Base-by-base conservation (phyloP, 192 early-diverging fungal genomes). In the Linnemannia elongata region DNA sequence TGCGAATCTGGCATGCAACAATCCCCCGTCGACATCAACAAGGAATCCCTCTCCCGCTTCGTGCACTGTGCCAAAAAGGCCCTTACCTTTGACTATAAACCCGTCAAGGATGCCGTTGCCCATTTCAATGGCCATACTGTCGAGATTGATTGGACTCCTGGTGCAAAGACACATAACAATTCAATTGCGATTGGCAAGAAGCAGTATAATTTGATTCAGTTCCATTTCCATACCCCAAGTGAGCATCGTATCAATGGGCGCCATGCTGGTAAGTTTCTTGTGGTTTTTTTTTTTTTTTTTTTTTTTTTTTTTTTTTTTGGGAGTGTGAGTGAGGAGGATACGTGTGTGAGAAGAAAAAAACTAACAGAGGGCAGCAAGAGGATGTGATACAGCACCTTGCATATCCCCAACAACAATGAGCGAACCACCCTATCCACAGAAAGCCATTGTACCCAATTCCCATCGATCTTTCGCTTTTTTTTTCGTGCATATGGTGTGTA, bases 211-310 rank as follows among this genome's bases (percentile, higher is more conserved):
- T 72, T 94, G 69, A 20, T 45, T 24, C 88, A 93, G 42, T 93
- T 95, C 77, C 94, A 95, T 82, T 90, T 95, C 79, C 94, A 95
- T 83, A 81, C 88, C 2, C 94, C 94, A 6, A 90, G 91, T 7
- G 94, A 95, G 72, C 93, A 94, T 77, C 88, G 89, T 41, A 36
- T 91, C 69, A 38, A 89, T 20, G 77, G 60, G n/a, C 60, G 60
- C 60, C 60, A 66, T 66, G 60, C 60, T 66, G 60, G 60, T 66
- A 66, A 66, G 60, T 33, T 66, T 60, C 30, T 27, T n/a, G 7
- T 60, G 22, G 2, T 57, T 45, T 49, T 49, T 49, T 49, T 60
- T 60, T 60, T 27, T 60, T 60, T 60, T 63, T 10, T 63, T 33
- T 10, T 10, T 63, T 49, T 49, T 17, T 49, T 12, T 17, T 49